A percentile compares a stretch with the other conserved stretches of the same genome.
Evolutionary conservation across 129 eudicot species (phyloP).

Genomic region (Helichrysum umbraculigerum): DNA sequence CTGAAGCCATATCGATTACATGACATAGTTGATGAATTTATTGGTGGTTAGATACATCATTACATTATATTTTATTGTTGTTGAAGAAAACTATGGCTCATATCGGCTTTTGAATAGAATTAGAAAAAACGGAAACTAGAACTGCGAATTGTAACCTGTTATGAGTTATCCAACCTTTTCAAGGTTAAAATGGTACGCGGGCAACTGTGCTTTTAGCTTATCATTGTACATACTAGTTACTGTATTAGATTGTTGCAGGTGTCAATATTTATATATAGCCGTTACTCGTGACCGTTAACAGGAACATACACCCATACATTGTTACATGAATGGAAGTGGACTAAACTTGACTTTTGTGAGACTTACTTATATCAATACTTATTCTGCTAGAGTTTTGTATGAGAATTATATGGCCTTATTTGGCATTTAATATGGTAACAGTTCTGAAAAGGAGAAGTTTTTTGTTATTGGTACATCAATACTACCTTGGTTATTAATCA

Average conservation of each 20-base stretch:
- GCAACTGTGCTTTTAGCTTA: background rate
- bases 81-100: background rate
- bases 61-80: background rate
- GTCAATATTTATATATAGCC: background rate
- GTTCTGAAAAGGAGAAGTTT: background rate
- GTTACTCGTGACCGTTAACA: background rate
- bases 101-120: background rate
- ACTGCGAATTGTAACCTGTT: background rate
- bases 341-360: background rate
- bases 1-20: background rate
- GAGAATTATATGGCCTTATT: background rate
- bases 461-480: background rate
- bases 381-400: background rate
- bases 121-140: background rate
- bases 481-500: slow-evolving; percentile 6
- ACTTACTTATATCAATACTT: background rate
- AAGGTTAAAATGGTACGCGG: background rate
- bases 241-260: background rate
- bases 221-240: background rate
- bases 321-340: background rate
- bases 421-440: background rate
- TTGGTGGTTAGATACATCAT: background rate
- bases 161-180: background rate
- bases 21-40: background rate
- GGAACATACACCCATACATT: background rate